Base-by-base conservation (phyloP, 208 protist species). In the Herpetomonas tarakana region DNA sequence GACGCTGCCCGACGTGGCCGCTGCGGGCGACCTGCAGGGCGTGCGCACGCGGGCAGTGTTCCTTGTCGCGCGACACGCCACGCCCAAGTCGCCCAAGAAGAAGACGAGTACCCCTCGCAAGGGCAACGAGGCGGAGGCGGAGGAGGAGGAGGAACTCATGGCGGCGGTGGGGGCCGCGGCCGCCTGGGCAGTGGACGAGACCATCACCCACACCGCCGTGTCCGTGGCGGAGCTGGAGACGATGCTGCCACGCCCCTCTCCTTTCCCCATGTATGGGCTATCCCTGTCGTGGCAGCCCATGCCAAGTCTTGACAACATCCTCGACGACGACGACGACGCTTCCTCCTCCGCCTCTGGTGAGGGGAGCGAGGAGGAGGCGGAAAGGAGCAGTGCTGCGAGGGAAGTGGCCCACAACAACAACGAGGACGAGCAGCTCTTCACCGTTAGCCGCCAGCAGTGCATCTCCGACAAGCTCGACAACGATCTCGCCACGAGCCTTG, bases 11-110 rank as follows among this genome's bases (percentile, higher is more conserved):
- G 85, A 86, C 39, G 85, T 94, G 22, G 47, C 45, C 38, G 68
- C 82, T 22, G 71, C 85, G 28, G 70, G 61, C 24, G 80, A 90
- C 28, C 68, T 92, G 57, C 88, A 94, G 58, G 68, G 74, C 7
- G 72, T 92, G 16, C 70, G 86, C 47, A 81, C 69, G 2, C 88
- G 83, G 51, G 79, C 78, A 27, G 41, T 94, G 12, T 91, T 94
- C 66, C 90, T 89, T 51, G 64, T 77, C 27, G 54, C 63, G 22
- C 6, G 65, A 4, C 59, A 61, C 47, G 54, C 44, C n/a, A 35
- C 50, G 9, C 62, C 61, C 41, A 60, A 19, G 9, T 39, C 35
- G 9, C 35, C 35, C 35, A 41, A 41, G 35, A 41, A 41, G 35
- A 14, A 14, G 35, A 41, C 6, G 35, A n/a, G n/a, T n/a, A n/a